phyloP scores from a whole-genome alignment of 2,329 filamentous ascomycete genomes.

The Lecanosticta acicola region DNA sequence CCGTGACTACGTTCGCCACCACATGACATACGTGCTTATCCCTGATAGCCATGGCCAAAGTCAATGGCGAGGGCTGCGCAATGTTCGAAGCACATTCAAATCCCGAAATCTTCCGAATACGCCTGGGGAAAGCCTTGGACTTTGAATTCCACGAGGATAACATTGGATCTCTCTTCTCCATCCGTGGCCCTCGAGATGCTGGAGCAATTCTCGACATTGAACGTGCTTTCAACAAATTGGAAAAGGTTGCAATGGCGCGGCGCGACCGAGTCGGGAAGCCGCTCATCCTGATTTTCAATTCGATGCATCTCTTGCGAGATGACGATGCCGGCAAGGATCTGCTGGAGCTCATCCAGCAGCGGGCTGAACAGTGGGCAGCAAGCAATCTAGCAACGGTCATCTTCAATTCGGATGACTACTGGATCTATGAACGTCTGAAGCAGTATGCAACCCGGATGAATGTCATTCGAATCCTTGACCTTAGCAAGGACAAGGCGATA shows the following conservation, averaged over 20 bases:
- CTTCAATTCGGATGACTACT: conserved; percentile 96
- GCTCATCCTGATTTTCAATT: conserved; percentile 89
- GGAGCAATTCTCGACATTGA: conserved; percentile 93
- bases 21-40: no score
- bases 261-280: conserved; percentile 60
- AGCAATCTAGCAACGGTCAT: conserved; percentile 84
- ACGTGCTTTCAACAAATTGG: conserved; percentile 92
- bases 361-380: conserved; percentile 94
- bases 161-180: conserved; percentile 92
- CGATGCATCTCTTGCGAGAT: conserved; percentile 83
- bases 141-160: conserved; percentile 98
- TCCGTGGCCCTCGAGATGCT: conserved; percentile 84
- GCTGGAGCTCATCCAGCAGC: conserved; percentile 89
- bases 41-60: conserved; percentile 93
- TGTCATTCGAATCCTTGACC: conserved; percentile 76
- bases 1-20: no score
- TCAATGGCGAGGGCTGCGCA: conserved; percentile 79
- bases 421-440: conserved; percentile 94
- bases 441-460: conserved; percentile 92
- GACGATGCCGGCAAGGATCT: conserved; percentile 90
- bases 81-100: conserved; percentile 98
- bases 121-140: conserved; percentile 87
- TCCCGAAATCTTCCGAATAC: conserved; percentile 87
- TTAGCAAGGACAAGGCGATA: conserved; percentile 73
- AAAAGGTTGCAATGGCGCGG: conserved; percentile 80